phyloP scores from a whole-genome alignment of 805 yeast species.

The Cyberlindnera suaveolens region DNA sequence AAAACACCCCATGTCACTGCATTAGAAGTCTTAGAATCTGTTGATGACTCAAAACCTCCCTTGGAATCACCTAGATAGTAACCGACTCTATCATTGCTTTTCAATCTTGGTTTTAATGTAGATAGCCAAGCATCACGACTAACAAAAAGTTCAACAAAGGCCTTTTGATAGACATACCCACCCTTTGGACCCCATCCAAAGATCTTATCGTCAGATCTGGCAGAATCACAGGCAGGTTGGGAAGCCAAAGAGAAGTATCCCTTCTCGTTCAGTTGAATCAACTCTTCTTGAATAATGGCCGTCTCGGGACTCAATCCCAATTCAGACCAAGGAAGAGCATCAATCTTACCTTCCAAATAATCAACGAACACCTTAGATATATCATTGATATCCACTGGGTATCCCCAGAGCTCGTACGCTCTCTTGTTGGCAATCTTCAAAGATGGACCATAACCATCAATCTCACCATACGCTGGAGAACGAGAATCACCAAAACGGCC shows the following conservation, averaged over 20 bases:
- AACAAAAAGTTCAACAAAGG: constrained; percentile 88
- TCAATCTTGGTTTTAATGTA: constrained; percentile 46
- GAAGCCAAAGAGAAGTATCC: constrained; percentile 88
- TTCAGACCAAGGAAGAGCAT: constrained; percentile 89
- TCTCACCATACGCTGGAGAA: constrained; percentile 96
- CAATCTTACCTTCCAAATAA: constrained; percentile 69
- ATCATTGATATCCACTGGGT: constrained; percentile 56
- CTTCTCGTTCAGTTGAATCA: constrained; percentile 66
- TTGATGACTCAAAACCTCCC: constrained; percentile 56
- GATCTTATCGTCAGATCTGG: constrained; percentile 72
- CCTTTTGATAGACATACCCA: constrained; percentile 87
- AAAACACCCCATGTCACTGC: constrained; percentile 99
- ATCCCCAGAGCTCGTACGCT: constrained; percentile 77
- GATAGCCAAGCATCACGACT: constrained; percentile 63
- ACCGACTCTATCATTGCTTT: constrained; percentile 43
- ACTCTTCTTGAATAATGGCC: constrained; percentile 84
- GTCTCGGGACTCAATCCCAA: constrained; percentile 83
- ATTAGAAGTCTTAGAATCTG: constrained; percentile 53
- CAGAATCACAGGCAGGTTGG: constrained; percentile 88
- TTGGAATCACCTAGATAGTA: constrained; percentile 68
- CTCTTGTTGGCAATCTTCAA: constrained; percentile 65
- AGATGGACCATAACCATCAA: constrained; percentile 94
- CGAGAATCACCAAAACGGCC: constrained; percentile 94
- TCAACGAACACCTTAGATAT: constrained; percentile 60
- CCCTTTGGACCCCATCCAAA: constrained; percentile 97